phyloP scores from a whole-genome alignment of 2,329 filamentous ascomycete species.

The Cladosporium sp. region DNA sequence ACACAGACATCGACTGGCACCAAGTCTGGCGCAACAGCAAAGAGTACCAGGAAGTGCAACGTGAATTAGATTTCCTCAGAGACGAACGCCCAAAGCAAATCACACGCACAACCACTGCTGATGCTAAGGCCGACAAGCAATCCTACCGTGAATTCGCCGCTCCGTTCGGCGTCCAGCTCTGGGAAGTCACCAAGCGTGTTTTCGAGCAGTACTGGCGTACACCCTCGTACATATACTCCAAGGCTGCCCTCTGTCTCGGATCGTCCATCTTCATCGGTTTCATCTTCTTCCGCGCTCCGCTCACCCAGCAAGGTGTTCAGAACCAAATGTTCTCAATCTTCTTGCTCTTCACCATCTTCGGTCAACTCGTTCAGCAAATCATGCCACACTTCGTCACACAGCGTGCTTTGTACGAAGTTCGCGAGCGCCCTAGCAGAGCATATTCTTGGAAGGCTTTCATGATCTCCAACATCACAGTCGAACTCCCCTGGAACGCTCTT shows the following conservation, averaged over 20 bases:
- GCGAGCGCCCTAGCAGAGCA: constrained; percentile 77
- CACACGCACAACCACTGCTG: constrained; percentile 33
- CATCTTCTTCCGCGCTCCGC: constrained; percentile 70
- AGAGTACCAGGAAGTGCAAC: constrained; percentile 42
- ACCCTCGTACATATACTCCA: constrained; percentile 84
- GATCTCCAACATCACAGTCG: constrained; percentile 75
- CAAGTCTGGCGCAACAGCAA: constrained; percentile 46
- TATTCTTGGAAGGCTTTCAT: constrained; percentile 86
- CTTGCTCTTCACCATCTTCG: constrained; percentile 76
- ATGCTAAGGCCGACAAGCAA: constrained; percentile 41
- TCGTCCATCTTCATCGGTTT: constrained; percentile 76
- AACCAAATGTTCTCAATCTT: constrained; percentile 86
- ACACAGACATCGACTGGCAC: constrained; percentile 50
- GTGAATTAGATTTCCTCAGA: constrained; percentile 45
- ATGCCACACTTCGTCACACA: constrained; percentile 86
- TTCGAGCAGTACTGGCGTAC: constrained; percentile 93
- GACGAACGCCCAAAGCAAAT: constrained; percentile 31
- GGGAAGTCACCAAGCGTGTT: constrained; percentile 65
- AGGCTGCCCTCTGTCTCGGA: constrained; percentile 62
- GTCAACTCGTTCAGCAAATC: constrained; percentile 71
- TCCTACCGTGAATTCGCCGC: constrained; percentile 76
- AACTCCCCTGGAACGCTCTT: constrained; percentile 78
- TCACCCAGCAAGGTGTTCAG: constrained; percentile 72
- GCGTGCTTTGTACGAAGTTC: constrained; percentile 76
- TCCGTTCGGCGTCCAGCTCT: constrained; percentile 64